These are phyloP conservation scores for Leccinum olivaceopallidum DNA, from an alignment of 768 basidiomycete species.

Conservation along the genomic window DNA sequence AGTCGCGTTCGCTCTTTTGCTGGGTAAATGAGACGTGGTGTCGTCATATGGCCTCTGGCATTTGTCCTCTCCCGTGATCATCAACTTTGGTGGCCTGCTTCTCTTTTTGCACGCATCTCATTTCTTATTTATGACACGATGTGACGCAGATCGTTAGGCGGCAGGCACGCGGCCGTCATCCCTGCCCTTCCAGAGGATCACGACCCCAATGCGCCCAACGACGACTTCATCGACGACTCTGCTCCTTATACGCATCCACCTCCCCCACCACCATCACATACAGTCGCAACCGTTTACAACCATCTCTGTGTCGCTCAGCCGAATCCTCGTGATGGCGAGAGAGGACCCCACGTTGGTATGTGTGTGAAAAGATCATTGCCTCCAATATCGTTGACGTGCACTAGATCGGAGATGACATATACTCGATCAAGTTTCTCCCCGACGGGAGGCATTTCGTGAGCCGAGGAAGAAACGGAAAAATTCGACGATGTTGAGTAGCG, in stretches of 20 bases:
- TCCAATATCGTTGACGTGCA: no score
- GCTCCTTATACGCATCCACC: slow-evolving; percentile 23
- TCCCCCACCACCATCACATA: slow-evolving; percentile 1
- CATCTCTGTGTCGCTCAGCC: slow-evolving; percentile 8
- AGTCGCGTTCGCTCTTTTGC: slow-evolving; percentile 36
- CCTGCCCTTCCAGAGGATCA: slow-evolving; percentile 80
- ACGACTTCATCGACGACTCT: slow-evolving; percentile 27
- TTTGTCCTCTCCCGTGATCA: slow-evolving; percentile 11
- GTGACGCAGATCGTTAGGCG: slow-evolving; percentile 64
- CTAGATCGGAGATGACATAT: no score
- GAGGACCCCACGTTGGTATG: no score
- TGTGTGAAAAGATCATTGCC: no score
- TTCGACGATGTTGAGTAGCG: no score
- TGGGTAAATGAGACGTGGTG: slow-evolving; percentile 14
- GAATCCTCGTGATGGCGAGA: no score
- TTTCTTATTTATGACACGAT: slow-evolving; percentile 35
- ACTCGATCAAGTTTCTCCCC: no score
- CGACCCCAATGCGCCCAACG: slow-evolving; percentile 40
- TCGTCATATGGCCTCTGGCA: slow-evolving; percentile 8
- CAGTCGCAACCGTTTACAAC: slow-evolving; percentile 31
- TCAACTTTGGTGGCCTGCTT: slow-evolving; percentile 20
- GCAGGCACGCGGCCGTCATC: slow-evolving; percentile 79
- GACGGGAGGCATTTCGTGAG: no score
- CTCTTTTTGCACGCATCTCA: slow-evolving; percentile 25
- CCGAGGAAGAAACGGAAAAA: no score